Percentiles rank a stretch among this genome's conserved stretches.
These are phyloP conservation scores for Elongisporangium senticosum DNA, from an alignment of 352 stramenopile genomes.

Conservation along the genomic window DNA sequence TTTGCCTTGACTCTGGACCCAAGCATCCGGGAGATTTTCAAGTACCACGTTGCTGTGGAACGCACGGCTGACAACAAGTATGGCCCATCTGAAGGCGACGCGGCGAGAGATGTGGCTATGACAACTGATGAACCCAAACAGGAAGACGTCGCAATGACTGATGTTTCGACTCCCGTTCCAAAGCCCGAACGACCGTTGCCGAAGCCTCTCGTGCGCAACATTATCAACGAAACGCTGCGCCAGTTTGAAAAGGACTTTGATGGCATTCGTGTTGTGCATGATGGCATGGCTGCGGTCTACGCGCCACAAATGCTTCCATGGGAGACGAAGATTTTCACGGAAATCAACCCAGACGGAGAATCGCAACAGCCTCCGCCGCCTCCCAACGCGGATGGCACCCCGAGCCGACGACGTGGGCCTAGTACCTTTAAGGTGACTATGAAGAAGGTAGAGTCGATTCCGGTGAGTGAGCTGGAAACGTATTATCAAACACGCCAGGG, in stretches of 20 bases:
- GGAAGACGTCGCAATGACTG: slow-evolving; percentile 44
- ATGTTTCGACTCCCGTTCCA: slow-evolving; percentile 9
- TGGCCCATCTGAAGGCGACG: slow-evolving; percentile 27
- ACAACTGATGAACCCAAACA: slow-evolving; percentile 24
- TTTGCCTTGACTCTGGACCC: slow-evolving; percentile 52
- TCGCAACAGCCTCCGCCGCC: slow-evolving; percentile 10
- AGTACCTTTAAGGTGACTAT: slow-evolving; percentile 64
- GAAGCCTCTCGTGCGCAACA: slow-evolving; percentile 42
- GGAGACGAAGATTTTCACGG: slow-evolving; percentile 41
- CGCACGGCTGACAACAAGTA: slow-evolving; percentile 45
- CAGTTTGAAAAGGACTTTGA: slow-evolving; percentile 51
- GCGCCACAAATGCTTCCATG: slow-evolving; percentile 40
- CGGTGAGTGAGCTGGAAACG: slow-evolving; percentile 29
- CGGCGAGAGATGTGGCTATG: slow-evolving; percentile 35
- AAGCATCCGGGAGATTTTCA: slow-evolving; percentile 47
- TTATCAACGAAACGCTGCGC: slow-evolving; percentile 52
- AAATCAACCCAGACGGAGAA: slow-evolving; percentile 44
- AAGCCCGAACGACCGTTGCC: slow-evolving; percentile 33
- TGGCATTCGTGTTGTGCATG: slow-evolving; percentile 51
- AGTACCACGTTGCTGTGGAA: slow-evolving; percentile 67
- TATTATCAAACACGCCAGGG: slow-evolving; percentile 53
- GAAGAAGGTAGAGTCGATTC: slow-evolving; percentile 60
- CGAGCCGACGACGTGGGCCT: slow-evolving; percentile 25
- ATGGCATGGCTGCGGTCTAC: slow-evolving; percentile 62
- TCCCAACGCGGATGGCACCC: slow-evolving; percentile 12